A percentile compares a stretch with the other conserved stretches of the same genome.
These are phyloP conservation scores for Flammula alnicola DNA, from an alignment of 1,284 basidiomycete species.

Conservation along the genomic window DNA sequence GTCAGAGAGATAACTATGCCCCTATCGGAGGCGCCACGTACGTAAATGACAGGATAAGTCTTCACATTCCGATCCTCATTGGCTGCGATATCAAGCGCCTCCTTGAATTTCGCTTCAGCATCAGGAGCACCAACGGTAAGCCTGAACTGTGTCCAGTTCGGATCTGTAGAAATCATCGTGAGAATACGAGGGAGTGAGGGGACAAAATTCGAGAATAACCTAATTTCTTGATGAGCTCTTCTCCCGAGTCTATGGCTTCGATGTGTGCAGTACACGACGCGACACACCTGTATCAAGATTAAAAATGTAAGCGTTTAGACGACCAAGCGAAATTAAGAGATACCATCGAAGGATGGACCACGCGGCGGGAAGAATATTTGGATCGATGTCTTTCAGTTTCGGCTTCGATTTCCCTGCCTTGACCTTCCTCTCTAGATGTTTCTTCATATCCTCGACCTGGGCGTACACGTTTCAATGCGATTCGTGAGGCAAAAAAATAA, in stretches of 20 bases:
- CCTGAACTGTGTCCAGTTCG: conserved; percentile 65
- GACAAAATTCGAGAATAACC: too few species aligned
- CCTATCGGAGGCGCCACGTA: conserved; percentile 29
- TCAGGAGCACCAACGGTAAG: conserved; percentile 69
- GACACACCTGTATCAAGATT: conserved; percentile 61
- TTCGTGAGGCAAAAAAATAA: neutral
- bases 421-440: conserved; percentile 52
- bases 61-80: conserved; percentile 40
- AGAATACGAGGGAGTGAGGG: neutral
- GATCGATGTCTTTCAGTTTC: conserved; percentile 53
- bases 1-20: neutral
- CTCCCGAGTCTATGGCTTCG: conserved; percentile 56
- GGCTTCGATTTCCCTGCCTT: conserved; percentile 52
- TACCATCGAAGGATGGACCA: conserved; percentile 67
- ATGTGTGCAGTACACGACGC: conserved; percentile 69
- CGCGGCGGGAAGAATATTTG: conserved; percentile 52
- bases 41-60: conserved; percentile 59
- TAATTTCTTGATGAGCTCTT: conserved; percentile 54
- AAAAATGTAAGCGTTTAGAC: neutral
- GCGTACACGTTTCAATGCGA: neutral
- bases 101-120: conserved; percentile 63
- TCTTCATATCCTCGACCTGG: conserved; percentile 59
- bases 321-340: conserved; percentile 13
- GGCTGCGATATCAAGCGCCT: conserved; percentile 44
- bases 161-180: neutral